Percentiles rank a stretch among this genome's conserved stretches.
These are phyloP conservation scores for Fragaria iinumae DNA, from an alignment of 306 rosid genomes.

Conservation along the genomic window DNA sequence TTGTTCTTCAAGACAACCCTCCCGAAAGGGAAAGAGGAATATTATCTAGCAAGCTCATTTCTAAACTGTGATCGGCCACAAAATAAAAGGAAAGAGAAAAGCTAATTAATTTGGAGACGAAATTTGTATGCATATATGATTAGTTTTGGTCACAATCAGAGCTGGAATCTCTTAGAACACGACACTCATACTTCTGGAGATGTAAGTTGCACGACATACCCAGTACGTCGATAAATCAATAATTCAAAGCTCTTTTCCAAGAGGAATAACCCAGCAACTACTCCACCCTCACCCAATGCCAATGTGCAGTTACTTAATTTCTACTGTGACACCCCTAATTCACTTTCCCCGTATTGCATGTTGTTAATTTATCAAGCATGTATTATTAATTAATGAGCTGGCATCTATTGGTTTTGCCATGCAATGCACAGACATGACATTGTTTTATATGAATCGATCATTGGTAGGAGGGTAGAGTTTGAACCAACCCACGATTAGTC, in stretches of 20 bases:
- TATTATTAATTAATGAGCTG: background rate
- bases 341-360: background rate
- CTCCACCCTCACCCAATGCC: background rate
- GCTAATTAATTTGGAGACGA: background rate
- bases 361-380: background rate
- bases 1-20: background rate
- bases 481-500: background rate
- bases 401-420: background rate
- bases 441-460: background rate
- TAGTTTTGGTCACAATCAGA: background rate
- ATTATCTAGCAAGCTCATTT: background rate
- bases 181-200: constrained; percentile 14
- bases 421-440: constrained; percentile 12
- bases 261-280: background rate
- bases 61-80: background rate
- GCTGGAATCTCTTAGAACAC: constrained; percentile 1
- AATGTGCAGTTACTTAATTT: background rate
- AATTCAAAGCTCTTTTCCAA: background rate
- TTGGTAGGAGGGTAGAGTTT: background rate
- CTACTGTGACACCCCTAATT: background rate
- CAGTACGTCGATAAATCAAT: background rate
- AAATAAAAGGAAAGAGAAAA: background rate
- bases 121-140: background rate
- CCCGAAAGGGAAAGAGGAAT: background rate
- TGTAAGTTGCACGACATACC: constrained; percentile 1